These are phyloP conservation scores for Leccinellum albellum DNA, from an alignment of 768 basidiomycete species.

Conservation along the genomic window DNA sequence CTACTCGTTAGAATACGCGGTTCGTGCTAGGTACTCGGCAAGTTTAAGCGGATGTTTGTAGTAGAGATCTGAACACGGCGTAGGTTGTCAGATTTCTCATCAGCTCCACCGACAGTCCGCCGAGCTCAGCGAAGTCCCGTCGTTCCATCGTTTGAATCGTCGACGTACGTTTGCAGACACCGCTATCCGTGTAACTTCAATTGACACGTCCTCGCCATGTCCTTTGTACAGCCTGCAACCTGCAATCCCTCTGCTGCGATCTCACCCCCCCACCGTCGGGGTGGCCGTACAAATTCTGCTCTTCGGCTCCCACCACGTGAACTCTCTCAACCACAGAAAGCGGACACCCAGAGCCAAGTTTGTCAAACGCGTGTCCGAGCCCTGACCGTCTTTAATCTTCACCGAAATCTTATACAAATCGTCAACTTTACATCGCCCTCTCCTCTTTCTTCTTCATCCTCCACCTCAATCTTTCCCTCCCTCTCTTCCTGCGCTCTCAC, in stretches of 20 bases:
- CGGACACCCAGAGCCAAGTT: slow-evolving; percentile 31
- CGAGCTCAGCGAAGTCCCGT: slow-evolving; percentile 35
- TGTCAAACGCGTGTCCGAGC: slow-evolving; percentile 36
- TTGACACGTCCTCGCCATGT: slow-evolving; percentile 28
- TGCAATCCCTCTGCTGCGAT: slow-evolving; percentile 3
- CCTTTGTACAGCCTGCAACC: slow-evolving; percentile 5
- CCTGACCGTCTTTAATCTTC: slow-evolving; percentile 33
- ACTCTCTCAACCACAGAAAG: slow-evolving; percentile 24
- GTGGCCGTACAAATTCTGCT: slow-evolving; percentile 14
- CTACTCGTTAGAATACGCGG: neutral
- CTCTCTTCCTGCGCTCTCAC: slow-evolving; percentile 32
- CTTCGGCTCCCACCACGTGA: slow-evolving; percentile 37
- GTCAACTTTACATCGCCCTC: slow-evolving; percentile 22
- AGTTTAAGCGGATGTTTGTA: slow-evolving; percentile 1
- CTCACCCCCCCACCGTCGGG: slow-evolving; percentile 16
- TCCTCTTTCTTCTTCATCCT: slow-evolving; percentile 9
- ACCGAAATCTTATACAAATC: slow-evolving; percentile 31
- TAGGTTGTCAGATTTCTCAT: slow-evolving; percentile 17
- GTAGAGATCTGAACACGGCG: slow-evolving; percentile 30
- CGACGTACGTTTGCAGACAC: slow-evolving; percentile 26
- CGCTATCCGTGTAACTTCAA: slow-evolving; percentile 8
- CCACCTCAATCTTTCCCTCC: slow-evolving; percentile 22
- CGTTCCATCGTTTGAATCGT: slow-evolving; percentile 1
- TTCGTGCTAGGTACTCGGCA: neutral
- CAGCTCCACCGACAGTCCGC: slow-evolving; percentile 31